Evolutionary conservation across 2,329 filamentous ascomycete genomes (phyloP), one percentile per base, ranked within the genome.

Genomic region (Xylaria sp.): DNA sequence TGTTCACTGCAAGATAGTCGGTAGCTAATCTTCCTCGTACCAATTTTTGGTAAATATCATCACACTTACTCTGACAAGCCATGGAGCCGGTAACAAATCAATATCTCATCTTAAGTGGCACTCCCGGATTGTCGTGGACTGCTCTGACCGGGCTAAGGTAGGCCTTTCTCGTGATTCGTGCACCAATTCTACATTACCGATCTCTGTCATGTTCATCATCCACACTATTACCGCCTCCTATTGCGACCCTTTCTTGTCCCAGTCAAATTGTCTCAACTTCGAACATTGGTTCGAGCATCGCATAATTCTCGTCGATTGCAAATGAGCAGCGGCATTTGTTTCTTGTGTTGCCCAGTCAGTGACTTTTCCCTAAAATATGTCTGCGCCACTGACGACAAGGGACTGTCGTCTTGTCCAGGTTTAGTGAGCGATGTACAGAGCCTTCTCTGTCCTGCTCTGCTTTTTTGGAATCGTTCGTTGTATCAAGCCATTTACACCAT

Each of bases 51-150:
- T 13, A 52, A 52, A 55, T 34, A 56, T 44, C 18, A 13, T 15
- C 58, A 37, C 25, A 54, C 9, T 46, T n/a, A 9, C 37, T 69
- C 48, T 51, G 5, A 44, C 44, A 51, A 55, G 41, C 69, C 54
- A 69, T 65, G 25, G 52, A 48, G 58, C 32, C 54, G 41, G 61
- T 39, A 66, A 56, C 50, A 60, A 52, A 68, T 63, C 69, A 63
- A 5, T 32, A 10, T 63, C 48, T 48, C 15, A 34, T 20, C 32
- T 51, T 5, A 51, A 55, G 65, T 59, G 57, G 20, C 46, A 50
- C 34, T 41, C 28, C 28, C 25, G 37, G 9, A 55, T 28, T 12
- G 39, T 51, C 44, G 41, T 58, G 51, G 39, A 52, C 51, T 34
- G 32, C 51, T 28, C 28, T 28, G 28, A 51, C 34, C 15, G 6